A percentile compares a stretch with the other conserved stretches of the same genome.
Conservation (phyloP, 1,284 basidiomycete genomes). For the Kalmanozyma brasiliensis region DNA sequence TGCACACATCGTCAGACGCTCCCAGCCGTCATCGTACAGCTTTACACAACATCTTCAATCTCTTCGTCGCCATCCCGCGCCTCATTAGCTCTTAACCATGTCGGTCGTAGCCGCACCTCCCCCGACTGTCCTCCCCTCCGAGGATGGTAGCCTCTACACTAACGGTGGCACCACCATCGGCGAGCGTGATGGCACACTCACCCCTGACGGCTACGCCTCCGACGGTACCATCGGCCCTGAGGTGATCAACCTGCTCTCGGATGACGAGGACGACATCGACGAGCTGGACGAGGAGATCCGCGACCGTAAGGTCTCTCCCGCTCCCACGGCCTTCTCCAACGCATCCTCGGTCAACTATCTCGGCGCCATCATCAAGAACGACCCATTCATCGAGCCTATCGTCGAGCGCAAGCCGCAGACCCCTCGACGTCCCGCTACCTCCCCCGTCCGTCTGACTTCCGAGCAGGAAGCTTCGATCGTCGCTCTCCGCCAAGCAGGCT, state of each 20-base stretch:
- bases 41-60: not conserved
- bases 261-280: not conserved
- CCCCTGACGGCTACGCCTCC: not conserved
- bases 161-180: not conserved
- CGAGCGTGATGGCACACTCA: constrained; percentile 4
- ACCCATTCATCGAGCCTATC: too few relatives aligned
- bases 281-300: not conserved
- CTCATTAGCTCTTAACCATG: not conserved
- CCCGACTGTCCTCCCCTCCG: not conserved
- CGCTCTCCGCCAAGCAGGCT: constrained; percentile 9
- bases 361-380: too few relatives aligned
- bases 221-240: not conserved
- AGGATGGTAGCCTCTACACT: not conserved
- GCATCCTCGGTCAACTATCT: not conserved
- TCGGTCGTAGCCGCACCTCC: not conserved
- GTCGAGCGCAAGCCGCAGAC: not conserved
- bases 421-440: not conserved
- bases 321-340: not conserved
- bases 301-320: not conserved
- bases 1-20: not conserved
- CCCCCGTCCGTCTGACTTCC: constrained; percentile 4
- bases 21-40: not conserved
- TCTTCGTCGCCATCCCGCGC: not conserved
- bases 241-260: constrained; percentile 5
- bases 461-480: constrained; percentile 13